Percentiles rank a stretch among this genome's conserved stretches.
Conservation (phyloP, 2,329 filamentous ascomycete genomes). For the Lachnellula suecica region DNA sequence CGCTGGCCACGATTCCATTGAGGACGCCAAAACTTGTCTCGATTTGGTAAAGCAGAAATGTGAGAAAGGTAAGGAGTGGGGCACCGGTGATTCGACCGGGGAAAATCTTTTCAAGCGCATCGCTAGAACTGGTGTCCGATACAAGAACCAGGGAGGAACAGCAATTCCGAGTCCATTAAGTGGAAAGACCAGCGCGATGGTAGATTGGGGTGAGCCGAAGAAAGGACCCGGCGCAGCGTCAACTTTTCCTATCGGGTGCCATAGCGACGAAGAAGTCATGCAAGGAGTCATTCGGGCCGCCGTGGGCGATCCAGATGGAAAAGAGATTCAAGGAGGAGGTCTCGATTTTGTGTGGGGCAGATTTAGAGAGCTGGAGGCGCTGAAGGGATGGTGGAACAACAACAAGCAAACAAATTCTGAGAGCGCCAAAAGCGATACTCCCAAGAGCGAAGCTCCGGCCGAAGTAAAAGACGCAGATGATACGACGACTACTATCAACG, state of each 20-base stretch:
- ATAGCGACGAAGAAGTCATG: slow-evolving; percentile 57
- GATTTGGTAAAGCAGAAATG: slow-evolving; percentile 95
- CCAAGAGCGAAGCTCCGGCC: background rate
- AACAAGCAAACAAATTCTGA: slow-evolving; percentile 37
- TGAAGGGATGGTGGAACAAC: slow-evolving; percentile 67
- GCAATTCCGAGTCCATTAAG: slow-evolving; percentile 53
- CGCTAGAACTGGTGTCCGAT: slow-evolving; percentile 59
- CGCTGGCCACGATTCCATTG: slow-evolving; percentile 82
- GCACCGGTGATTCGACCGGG: slow-evolving; percentile 71
- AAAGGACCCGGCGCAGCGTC: slow-evolving; percentile 57
- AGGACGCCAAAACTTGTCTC: slow-evolving; percentile 87
- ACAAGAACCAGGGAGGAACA: slow-evolving; percentile 59
- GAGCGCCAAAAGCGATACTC: background rate
- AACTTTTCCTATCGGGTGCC: slow-evolving; percentile 55
- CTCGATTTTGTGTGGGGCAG: slow-evolving; percentile 68
- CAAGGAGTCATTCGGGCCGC: slow-evolving; percentile 57
- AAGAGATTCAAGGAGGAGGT: slow-evolving; percentile 56
- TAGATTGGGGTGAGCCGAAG: slow-evolving; percentile 86
- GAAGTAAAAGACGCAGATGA: background rate
- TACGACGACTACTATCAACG: background rate
- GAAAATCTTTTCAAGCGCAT: slow-evolving; percentile 91
- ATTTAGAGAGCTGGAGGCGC: slow-evolving; percentile 63
- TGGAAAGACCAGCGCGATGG: slow-evolving; percentile 67
- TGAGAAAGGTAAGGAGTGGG: slow-evolving; percentile 87
- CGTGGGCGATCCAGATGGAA: slow-evolving; percentile 55